Base-by-base conservation (phyloP, 1,284 basidiomycete genomes). In the Cutaneotrichosporon arboriforme region DNA sequence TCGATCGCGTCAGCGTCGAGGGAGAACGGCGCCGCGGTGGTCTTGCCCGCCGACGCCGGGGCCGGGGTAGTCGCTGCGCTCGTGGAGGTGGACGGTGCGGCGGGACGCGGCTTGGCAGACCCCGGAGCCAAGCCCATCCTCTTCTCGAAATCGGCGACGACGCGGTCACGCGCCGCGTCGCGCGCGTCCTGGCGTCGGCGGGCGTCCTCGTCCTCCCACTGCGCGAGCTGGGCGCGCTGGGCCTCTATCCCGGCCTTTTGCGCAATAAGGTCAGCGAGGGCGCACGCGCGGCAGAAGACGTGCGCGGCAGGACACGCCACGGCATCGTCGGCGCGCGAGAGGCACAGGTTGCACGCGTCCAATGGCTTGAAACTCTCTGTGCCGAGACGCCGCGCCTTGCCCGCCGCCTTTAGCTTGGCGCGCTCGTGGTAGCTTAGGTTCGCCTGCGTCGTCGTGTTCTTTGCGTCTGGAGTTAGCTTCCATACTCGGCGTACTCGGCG, bases 201-300 rank as follows among this genome's bases (percentile, higher is more conserved):
- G 63, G 87, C 86, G 12, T 84, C 86, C 57, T 90, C 86, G 53
- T 78, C 81, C 68, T 83, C 85, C 69, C 90, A 77, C 0, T 78
- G 77, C 52, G 86, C 86, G 34, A 96, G 75, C 48, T 83, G 82
- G 14, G 81, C 81, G 67, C 90, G 88, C 72, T 92, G 88, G 17
- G 81, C 79, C 72, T 91, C 90, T 61, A 94, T 91, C 57, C 88
- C 86, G 55, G 85, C 86, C 74, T 90, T 90, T 77, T 96, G 92
- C n/a, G 80, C 61, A 48, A 63, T 58, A 18, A 69, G 53, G 46
- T 66, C 61, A 9, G 60, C 50, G 14, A 67, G 44, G 12, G 84
- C 84, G 66, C 91, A 90, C 73, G 93, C 90, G 65, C 87, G 89
- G 80, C 92, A 97, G 74, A 77, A 79, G 46, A 96, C 66, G 72